These are phyloP conservation scores for Lachancea mirantina DNA, from an alignment of 805 yeast genomes.

Conservation along the genomic window DNA sequence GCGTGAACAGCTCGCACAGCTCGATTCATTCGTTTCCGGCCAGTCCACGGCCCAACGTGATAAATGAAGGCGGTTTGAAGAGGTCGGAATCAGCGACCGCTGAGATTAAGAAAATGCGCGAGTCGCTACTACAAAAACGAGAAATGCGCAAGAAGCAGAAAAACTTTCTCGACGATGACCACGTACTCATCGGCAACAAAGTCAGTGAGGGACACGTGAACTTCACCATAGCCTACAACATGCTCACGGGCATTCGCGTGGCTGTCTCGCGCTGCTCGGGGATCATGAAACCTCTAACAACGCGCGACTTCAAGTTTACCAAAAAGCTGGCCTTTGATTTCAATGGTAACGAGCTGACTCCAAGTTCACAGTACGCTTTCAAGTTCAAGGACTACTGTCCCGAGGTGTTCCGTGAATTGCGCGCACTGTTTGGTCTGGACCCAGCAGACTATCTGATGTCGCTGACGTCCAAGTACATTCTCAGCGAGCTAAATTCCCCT, in stretches of 20 bases:
- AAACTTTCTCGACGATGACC: constrained; percentile 39
- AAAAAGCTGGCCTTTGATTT: constrained; percentile 83
- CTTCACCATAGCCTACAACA: constrained; percentile 89
- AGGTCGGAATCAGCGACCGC: constrained; percentile 33
- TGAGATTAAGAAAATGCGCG: constrained; percentile 47
- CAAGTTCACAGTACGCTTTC: constrained; percentile 90
- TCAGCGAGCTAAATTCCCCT: constrained; percentile 89
- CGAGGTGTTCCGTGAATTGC: constrained; percentile 80
- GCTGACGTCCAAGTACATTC: constrained; percentile 83
- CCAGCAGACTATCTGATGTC: constrained; percentile 94
- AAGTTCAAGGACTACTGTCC: constrained; percentile 96
- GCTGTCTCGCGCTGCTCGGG: constrained; percentile 92
- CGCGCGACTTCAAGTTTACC: constrained; percentile 57
- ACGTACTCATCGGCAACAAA: constrained; percentile 66
- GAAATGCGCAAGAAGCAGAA: constrained; percentile 36
- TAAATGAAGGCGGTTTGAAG: constrained; percentile 19
- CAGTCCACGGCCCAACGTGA: constrained; percentile 12
- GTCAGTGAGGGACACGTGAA: constrained; percentile 91
- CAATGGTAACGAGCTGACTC: constrained; percentile 82
- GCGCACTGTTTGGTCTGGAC: constrained; percentile 76
- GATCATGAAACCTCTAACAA: constrained; percentile 62
- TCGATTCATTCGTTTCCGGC: constrained; percentile 12
- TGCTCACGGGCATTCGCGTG: constrained; percentile 94
- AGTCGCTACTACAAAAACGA: constrained; percentile 40
- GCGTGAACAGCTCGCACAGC: constrained; percentile 3